phyloP scores from a whole-genome alignment of 306 rosid species.

The Rosa lucieae region DNA sequence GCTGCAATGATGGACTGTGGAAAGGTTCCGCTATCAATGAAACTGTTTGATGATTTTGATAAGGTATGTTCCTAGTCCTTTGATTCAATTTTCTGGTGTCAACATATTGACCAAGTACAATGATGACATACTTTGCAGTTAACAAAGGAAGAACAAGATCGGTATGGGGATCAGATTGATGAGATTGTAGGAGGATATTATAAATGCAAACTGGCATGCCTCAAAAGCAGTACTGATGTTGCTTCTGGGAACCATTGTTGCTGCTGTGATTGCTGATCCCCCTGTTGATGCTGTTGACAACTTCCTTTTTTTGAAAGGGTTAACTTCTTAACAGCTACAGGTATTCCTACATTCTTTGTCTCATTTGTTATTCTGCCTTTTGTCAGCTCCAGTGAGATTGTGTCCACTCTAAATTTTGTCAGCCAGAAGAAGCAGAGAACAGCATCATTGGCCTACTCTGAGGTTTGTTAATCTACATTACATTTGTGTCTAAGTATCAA shows the following conservation, averaged over 20 bases:
- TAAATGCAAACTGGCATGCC: conserved; percentile 23
- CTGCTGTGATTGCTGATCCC: conserved; percentile 23
- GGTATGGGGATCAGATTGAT: conserved; percentile 23
- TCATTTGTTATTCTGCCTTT: conserved; percentile 30
- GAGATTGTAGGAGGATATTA: conserved; percentile 29
- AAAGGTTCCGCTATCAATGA: conserved; percentile 5
- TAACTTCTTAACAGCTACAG: conserved; percentile 21
- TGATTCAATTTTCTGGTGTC: not conserved
- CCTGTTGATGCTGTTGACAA: conserved; percentile 25
- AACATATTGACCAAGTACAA: not conserved
- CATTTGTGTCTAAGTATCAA: not conserved
- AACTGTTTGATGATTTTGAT: conserved; percentile 17
- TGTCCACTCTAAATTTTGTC: conserved; percentile 18
- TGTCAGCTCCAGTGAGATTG: conserved; percentile 20
- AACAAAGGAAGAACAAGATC: conserved; percentile 21
- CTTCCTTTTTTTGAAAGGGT: too few relatives aligned
- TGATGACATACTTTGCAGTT: conserved; percentile 18
- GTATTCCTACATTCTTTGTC: conserved; percentile 29
- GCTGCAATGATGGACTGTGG: conserved; percentile 14
- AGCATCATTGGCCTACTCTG: conserved; percentile 18
- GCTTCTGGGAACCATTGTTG: conserved; percentile 23
- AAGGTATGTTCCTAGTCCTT: conserved; percentile 3
- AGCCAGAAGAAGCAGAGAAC: conserved; percentile 16
- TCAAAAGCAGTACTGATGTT: conserved; percentile 15
- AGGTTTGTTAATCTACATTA: not conserved